A percentile compares a stretch with the other conserved stretches of the same genome.
These are phyloP conservation scores for Suillus lakei DNA, from an alignment of 768 basidiomycete genomes.

Conservation along the genomic window DNA sequence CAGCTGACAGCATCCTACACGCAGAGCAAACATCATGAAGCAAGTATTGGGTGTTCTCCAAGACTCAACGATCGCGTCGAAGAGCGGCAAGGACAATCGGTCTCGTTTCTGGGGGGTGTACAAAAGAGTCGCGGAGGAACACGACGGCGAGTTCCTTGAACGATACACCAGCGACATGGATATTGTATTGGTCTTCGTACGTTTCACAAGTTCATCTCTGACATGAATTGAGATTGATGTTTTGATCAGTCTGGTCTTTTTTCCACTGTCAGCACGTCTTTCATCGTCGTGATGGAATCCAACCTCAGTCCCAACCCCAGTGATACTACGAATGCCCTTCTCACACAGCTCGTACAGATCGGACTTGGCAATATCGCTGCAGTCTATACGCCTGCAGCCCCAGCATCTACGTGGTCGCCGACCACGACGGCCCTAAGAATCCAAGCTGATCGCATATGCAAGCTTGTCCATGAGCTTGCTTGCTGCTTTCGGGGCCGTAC, in stretches of 20 bases:
- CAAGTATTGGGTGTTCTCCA: neutral
- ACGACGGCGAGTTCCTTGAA: slow-evolving; percentile 21
- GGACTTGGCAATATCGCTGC: slow-evolving; percentile 10
- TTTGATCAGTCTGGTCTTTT: slow-evolving; percentile 18
- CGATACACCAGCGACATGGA: slow-evolving; percentile 21
- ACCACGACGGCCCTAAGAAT: neutral
- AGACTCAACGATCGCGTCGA: neutral
- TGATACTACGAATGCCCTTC: slow-evolving; percentile 16
- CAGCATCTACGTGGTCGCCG: neutral
- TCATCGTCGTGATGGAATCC: slow-evolving; percentile 14
- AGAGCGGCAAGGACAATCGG: neutral
- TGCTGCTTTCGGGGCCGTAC: slow-evolving; percentile 19
- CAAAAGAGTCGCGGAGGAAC: slow-evolving; percentile 15
- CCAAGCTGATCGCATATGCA: slow-evolving; percentile 15
- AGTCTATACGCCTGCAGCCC: neutral
- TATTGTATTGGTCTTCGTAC: slow-evolving; percentile 27
- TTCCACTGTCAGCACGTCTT: slow-evolving; percentile 16
- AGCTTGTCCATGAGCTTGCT: slow-evolving; percentile 17
- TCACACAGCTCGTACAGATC: slow-evolving; percentile 15
- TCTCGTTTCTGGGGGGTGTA: slow-evolving; percentile 20
- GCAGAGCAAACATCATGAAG: neutral
- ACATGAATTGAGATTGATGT: neutral
- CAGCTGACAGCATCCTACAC: neutral
- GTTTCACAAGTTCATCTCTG: neutral
- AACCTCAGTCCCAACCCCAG: slow-evolving; percentile 15